phyloP scores from a whole-genome alignment of 805 yeast species.

The Hanseniaspora nectarophila region DNA sequence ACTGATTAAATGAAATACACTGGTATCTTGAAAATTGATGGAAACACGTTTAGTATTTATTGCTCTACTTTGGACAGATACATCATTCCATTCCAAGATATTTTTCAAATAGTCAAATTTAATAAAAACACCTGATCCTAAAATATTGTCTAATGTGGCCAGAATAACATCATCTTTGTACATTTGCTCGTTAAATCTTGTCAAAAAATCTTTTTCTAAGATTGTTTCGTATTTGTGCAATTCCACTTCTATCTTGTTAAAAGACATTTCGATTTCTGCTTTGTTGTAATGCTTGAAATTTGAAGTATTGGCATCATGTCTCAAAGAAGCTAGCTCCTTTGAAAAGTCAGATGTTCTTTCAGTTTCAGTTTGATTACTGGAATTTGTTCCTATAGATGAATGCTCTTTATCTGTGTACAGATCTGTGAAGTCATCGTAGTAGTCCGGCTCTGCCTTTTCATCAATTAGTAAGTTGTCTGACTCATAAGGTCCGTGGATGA shows the following conservation, averaged over 20 bases:
- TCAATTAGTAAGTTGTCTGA: not conserved
- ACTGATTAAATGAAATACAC: not conserved
- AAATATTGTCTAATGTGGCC: not conserved
- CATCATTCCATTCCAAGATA: not conserved
- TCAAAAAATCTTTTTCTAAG: not conserved
- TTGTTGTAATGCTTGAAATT: not conserved
- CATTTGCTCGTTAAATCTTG: not conserved
- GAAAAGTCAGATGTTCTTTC: not conserved
- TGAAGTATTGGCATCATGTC: too few relatives aligned
- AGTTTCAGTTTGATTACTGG: not conserved
- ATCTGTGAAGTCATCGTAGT: not conserved
- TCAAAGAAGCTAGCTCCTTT: not conserved
- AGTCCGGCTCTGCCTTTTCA: not conserved
- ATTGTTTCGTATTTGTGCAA: not conserved
- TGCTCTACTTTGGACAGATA: not conserved
- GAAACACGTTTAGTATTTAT: not conserved
- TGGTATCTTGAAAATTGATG: not conserved
- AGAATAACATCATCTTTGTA: not conserved
- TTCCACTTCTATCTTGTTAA: not conserved
- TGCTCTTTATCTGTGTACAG: not conserved
- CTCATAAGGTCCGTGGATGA: constrained; percentile 1
- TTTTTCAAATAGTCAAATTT: constrained; percentile 1
- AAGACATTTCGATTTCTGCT: not conserved
- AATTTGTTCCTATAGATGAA: not conserved
- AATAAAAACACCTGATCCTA: not conserved